Evolutionary conservation across 768 basidiomycete species (phyloP), one percentile per base, ranked within the genome.

Genomic region (Mycena maculata): DNA sequence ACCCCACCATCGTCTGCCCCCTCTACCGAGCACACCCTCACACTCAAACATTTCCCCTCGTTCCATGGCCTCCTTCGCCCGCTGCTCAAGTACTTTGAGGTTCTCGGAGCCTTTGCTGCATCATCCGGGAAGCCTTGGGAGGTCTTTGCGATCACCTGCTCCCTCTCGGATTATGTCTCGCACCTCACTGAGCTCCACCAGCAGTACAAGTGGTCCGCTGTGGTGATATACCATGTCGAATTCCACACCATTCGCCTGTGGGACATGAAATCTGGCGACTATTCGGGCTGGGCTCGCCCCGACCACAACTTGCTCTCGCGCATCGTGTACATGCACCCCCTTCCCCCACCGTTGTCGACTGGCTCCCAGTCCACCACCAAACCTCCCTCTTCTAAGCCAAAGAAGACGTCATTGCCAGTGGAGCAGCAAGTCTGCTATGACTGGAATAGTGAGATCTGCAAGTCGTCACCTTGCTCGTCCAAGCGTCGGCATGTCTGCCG

Each of bases 211-310:
- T 72, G 71, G 71, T 38, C 67, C 11, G 63, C 50, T 28, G 71
- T 72, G 8, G 59, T 72, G n/a, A 59, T 63, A 2, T 72, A 72
- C 45, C 71, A 69, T 45, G 53, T 67, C 44, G 50, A 65, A 16
- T 72, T 65, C 39, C 60, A 65, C 50, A 60, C 54, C 39, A 31
- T 60, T 12, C 67, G 71, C 8, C 49, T 60, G n/a, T 57, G 50
- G 44, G 60, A 72, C n/a, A 72, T 72, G 71, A 61, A 61, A 36
- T 13, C 48, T 13, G 71, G 71, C 13, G 30, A 69, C 31, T 71
- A 69, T 31, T 59, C 57, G 11, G 49, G 48, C 10, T 71, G 67
- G 70, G 67, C 49, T 20, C 57, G 47, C 22, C 53, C 59, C n/a
- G 65, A 69, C 50, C 55, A 22, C 33, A 47, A 52, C 27, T 61